These are phyloP conservation scores for Backusella sp. DNA, from an alignment of 192 early-diverging fungal genomes.

Conservation along the genomic window DNA sequence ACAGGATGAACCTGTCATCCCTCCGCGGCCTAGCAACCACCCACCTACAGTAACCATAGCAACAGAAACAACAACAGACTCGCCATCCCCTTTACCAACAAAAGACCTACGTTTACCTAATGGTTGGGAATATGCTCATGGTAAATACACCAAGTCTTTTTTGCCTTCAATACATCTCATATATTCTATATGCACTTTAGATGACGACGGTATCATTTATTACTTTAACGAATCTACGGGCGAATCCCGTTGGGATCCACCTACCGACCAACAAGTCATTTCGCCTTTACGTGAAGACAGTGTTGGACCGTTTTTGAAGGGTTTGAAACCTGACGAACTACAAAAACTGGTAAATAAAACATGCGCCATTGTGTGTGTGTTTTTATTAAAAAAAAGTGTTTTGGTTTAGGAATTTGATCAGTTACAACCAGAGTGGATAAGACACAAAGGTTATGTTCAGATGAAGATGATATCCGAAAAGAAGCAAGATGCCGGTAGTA, in stretches of 20 bases:
- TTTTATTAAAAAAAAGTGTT: background rate
- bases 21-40: background rate
- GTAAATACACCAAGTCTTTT: constrained; percentile 11
- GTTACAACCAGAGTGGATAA: constrained; percentile 36
- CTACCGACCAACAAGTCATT: background rate
- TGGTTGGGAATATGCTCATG: constrained; percentile 46
- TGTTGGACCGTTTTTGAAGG: background rate
- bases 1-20: background rate
- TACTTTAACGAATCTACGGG: constrained; percentile 53
- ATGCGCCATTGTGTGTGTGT: background rate
- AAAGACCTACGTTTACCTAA: constrained; percentile 32
- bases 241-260: constrained; percentile 50
- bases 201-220: constrained; percentile 46
- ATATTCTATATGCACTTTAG: constrained; percentile 21
- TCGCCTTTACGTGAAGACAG: background rate
- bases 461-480: constrained; percentile 45
- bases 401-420: constrained; percentile 41
- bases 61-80: background rate
- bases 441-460: constrained; percentile 42
- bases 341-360: constrained; percentile 26
- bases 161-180: background rate
- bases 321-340: constrained; percentile 15
- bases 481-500: constrained; percentile 21
- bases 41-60: background rate
- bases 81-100: background rate